Base-by-base conservation (phyloP, 202 grass and related monocot genomes). In the Saccharum hybrid region DNA sequence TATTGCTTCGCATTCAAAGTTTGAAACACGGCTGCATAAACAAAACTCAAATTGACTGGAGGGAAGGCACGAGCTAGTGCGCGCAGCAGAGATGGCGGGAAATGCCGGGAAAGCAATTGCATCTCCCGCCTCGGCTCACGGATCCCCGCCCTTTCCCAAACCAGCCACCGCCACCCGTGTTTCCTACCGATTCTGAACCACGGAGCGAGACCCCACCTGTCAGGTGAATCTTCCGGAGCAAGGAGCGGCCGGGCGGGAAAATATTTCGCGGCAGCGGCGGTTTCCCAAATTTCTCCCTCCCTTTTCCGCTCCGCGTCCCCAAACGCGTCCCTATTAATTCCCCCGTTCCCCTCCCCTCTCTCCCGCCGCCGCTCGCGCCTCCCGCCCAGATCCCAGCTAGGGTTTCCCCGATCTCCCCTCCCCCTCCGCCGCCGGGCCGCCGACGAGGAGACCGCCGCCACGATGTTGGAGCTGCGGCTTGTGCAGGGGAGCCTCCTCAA, bases 401-500 rank as follows among this genome's bases (percentile, higher is more conserved):
- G 88, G 88, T 83, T 89, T 86, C 82, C 71, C 52, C 71, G 45
- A 66, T 48, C 65, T 14, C 23, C 7, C 46, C 10, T 16, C n/a
- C n/a, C 0, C 43, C 1, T 1, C n/a, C n/a, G n/a, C n/a, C n/a
- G n/a, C n/a, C n/a, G n/a, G n/a, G n/a, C 28, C 7, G 40, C 7
- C 52, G 72, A 19, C 51, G 72, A 38, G 39, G 28, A 40, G 71
- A 69, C 19, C 71, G 7, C 28, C 72, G 15, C 68, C 9, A 48
- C 15, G 72, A 97, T 97, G 94, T 43, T 97, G 82, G 92, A 94
- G 54, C 82, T 94, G n/a, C 63, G 92, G 71, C 52, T 97, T 11
- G 94, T 93, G 84, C 92, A 97, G 84, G 94, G 92, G 49, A 93
- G 92, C 85, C 90, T 94, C 12, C 87, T 98, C 21, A 94, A 91